phyloP scores from a whole-genome alignment of 257 asterid genomes.

The Nicotiana knightiana region DNA sequence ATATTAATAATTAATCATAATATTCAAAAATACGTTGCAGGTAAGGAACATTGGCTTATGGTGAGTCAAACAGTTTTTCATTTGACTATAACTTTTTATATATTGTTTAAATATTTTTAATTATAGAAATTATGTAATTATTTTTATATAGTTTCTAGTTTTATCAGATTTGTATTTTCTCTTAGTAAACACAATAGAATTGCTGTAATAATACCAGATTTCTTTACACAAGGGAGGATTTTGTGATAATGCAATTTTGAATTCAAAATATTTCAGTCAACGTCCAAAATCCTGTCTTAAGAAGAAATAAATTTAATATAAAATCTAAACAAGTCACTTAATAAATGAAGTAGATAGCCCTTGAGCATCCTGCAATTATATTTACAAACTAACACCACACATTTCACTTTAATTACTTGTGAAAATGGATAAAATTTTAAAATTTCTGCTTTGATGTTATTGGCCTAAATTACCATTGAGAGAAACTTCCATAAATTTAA shows the following conservation, averaged over 20 bases:
- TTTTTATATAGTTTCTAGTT: neutral
- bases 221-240: neutral
- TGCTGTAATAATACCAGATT: neutral
- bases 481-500: neutral
- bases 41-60: neutral
- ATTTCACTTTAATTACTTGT: neutral
- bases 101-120: too few species aligned
- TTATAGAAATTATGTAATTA: neutral
- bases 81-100: neutral
- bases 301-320: neutral
- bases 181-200: neutral
- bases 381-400: too few species aligned
- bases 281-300: neutral
- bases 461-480: neutral
- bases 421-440: neutral
- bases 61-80: neutral
- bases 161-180: neutral
- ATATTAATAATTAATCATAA: neutral
- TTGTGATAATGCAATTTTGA: neutral
- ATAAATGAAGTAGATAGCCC: neutral
- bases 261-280: neutral
- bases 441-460: neutral
- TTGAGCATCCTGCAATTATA: neutral
- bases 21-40: neutral
- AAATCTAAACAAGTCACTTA: neutral